phyloP scores from a whole-genome alignment of 106 monocot species.

The Dioscorea zingiberensis region DNA sequence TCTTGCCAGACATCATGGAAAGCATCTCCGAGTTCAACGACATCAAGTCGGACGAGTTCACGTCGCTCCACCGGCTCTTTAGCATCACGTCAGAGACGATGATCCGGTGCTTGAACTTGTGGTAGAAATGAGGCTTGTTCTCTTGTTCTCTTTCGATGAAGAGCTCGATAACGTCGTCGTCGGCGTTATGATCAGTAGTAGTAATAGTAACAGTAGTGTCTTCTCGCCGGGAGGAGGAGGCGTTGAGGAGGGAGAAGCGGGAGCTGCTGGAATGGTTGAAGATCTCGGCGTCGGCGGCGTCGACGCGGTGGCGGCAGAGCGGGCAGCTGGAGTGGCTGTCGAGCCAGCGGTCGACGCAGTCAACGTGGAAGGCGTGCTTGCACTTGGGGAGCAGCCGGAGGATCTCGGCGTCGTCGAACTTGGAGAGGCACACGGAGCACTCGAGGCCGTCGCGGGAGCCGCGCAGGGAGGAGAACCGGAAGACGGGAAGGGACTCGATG shows the following conservation, averaged over 20 bases:
- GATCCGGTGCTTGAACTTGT: slow-evolving; percentile 63
- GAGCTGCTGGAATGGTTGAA: slow-evolving; percentile 38
- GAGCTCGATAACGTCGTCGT: neutral
- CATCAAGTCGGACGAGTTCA: slow-evolving; percentile 63
- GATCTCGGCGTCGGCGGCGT: slow-evolving; percentile 24
- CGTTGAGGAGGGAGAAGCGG: slow-evolving; percentile 9
- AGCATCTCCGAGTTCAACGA: slow-evolving; percentile 66
- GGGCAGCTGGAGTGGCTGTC: slow-evolving; percentile 64
- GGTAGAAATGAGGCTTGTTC: slow-evolving; percentile 2
- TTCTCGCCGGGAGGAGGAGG: neutral
- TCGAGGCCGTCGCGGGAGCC: slow-evolving; percentile 51
- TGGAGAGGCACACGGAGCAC: slow-evolving; percentile 66
- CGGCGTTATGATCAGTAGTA: slow-evolving; percentile 47
- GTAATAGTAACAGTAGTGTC: slow-evolving; percentile 5
- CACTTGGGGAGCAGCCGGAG: slow-evolving; percentile 68
- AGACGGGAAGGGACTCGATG: slow-evolving; percentile 74
- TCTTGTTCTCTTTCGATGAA: no score
- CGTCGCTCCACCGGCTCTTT: slow-evolving; percentile 86
- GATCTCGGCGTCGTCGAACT: slow-evolving; percentile 43
- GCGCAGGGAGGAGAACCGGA: slow-evolving; percentile 49
- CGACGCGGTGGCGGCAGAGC: slow-evolving; percentile 52
- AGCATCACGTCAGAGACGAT: slow-evolving; percentile 57
- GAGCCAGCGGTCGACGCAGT: slow-evolving; percentile 81
- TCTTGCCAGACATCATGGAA: slow-evolving; percentile 19
- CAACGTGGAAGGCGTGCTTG: slow-evolving; percentile 76